Percentiles rank a stretch among this genome's conserved stretches.
phyloP scores from a whole-genome alignment of 192 early-diverging fungal species.

The Globomyces pollinis-pini region DNA sequence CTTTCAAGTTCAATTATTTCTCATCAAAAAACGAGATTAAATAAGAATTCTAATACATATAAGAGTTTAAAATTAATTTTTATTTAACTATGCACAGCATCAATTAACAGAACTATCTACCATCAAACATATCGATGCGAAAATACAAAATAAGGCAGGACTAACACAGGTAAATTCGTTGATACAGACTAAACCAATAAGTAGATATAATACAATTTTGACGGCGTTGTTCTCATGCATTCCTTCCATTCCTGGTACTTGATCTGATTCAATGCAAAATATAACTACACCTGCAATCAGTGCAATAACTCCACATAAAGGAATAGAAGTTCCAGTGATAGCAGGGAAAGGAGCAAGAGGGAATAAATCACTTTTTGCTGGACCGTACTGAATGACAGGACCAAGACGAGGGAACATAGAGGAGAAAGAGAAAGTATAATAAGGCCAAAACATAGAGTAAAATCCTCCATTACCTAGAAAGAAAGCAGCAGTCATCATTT shows the following conservation, averaged over 20 bases:
- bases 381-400: background rate
- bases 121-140: background rate
- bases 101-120: background rate
- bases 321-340: background rate
- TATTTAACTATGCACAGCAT: no score
- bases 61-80: no score
- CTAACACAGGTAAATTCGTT: background rate
- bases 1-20: no score
- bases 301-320: background rate
- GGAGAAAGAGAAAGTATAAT: background rate
- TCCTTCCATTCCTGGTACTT: background rate
- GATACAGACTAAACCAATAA: background rate
- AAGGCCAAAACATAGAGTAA: background rate
- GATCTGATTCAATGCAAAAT: background rate
- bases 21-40: no score
- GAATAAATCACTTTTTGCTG: background rate
- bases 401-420: background rate
- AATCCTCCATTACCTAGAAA: constrained; percentile 4
- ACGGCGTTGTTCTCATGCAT: background rate
- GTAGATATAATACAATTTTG: background rate
- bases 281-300: background rate
- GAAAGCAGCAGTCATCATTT: constrained; percentile 9
- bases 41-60: no score
- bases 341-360: background rate
- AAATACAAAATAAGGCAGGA: background rate